Percentiles rank a stretch among this genome's conserved stretches.
phyloP scores from a whole-genome alignment of 148 eudicot species.

The Rhododendron molle region DNA sequence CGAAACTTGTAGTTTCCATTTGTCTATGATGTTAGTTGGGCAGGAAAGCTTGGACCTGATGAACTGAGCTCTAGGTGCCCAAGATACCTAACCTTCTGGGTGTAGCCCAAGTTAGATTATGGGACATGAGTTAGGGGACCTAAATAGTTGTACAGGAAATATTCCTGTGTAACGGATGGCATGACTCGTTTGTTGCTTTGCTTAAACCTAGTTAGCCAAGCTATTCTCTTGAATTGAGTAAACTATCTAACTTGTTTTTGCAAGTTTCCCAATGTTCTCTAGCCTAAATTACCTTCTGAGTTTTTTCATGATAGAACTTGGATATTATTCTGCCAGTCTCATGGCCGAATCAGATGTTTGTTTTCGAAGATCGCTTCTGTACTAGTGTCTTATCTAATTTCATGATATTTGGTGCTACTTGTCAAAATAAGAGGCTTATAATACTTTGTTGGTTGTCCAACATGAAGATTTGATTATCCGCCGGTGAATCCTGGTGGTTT shows the following conservation, averaged over 20 bases:
- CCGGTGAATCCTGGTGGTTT: constrained; percentile 61
- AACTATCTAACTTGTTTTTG: background rate
- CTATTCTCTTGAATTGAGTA: background rate
- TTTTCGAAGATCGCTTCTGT: background rate
- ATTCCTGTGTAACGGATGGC: background rate
- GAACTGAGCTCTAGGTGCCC: background rate
- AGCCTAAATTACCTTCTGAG: background rate
- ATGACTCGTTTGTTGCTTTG: background rate
- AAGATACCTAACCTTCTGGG: background rate
- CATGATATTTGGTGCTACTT: background rate
- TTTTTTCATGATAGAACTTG: background rate
- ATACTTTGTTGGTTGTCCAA: background rate
- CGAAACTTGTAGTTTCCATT: background rate
- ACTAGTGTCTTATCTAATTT: background rate
- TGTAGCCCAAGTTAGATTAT: background rate
- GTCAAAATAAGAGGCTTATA: background rate
- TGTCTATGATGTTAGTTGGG: background rate
- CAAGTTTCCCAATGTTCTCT: background rate
- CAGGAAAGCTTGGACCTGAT: background rate
- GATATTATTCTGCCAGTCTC: background rate
- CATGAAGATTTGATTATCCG: constrained; percentile 45
- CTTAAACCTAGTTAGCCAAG: background rate
- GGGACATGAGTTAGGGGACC: background rate
- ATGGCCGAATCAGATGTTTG: background rate
- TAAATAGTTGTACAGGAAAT: background rate